Evolutionary conservation across 768 basidiomycete genomes (phyloP).

Genomic region (Fistulinella prunicolor): DNA sequence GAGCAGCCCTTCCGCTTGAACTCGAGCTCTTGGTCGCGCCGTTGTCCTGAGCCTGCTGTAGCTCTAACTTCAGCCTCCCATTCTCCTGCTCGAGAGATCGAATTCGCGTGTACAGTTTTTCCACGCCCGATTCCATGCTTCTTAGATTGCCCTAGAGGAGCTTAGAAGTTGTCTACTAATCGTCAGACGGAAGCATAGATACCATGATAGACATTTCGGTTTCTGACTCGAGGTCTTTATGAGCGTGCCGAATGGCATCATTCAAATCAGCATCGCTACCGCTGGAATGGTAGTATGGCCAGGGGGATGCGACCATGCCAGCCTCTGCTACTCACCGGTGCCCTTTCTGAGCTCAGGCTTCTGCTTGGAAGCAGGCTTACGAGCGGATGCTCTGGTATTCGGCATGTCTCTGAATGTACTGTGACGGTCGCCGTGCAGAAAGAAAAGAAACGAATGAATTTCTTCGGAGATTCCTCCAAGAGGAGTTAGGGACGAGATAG

Average conservation of each 20-base stretch:
- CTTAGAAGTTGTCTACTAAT: not conserved
- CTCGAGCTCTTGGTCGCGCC: too few relatives aligned
- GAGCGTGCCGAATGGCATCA: not conserved
- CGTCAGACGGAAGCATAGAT: not conserved
- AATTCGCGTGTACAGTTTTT: conserved; percentile 9
- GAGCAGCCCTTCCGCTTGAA: too few relatives aligned
- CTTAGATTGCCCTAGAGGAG: conserved; percentile 9
- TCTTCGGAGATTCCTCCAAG: too few relatives aligned
- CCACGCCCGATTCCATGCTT: conserved; percentile 3
- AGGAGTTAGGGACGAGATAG: too few relatives aligned
- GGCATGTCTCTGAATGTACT: conserved; percentile 5
- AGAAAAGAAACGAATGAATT: too few relatives aligned
- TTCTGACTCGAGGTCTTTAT: not conserved
- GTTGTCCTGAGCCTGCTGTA: too few relatives aligned
- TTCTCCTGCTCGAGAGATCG: conserved; percentile 11
- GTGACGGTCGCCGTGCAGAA: too few relatives aligned
- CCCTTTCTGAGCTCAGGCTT: not conserved
- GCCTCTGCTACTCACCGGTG: not conserved
- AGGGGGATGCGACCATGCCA: too few relatives aligned
- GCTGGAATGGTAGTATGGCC: too few relatives aligned
- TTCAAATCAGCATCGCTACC: not conserved
- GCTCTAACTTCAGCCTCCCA: conserved; percentile 1
- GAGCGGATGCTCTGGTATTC: conserved; percentile 12
- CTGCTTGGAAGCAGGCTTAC: not conserved
- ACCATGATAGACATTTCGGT: conserved; percentile 8